These are phyloP conservation scores for Brassica incana DNA, from an alignment of 345 rosid genomes.

Conservation along the genomic window DNA sequence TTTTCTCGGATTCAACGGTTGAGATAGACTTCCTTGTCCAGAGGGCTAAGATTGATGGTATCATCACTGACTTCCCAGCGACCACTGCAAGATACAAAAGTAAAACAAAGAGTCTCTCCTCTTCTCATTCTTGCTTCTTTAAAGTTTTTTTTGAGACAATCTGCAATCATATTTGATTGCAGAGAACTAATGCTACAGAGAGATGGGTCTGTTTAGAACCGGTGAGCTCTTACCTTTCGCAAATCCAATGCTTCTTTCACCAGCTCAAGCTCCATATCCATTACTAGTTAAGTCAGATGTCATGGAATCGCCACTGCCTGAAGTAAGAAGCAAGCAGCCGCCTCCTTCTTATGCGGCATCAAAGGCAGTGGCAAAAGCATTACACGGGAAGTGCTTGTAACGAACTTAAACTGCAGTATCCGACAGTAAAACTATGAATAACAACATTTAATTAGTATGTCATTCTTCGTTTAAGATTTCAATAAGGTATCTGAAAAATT, in stretches of 20 bases:
- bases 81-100: slow-evolving; percentile 55
- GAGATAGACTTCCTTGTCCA: too few relatives aligned
- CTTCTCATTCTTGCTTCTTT: slow-evolving; percentile 3
- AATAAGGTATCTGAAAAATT: background rate
- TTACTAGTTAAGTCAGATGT: slow-evolving; percentile 49
- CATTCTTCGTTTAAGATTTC: background rate
- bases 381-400: background rate
- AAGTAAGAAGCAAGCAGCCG: background rate
- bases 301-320: slow-evolving; percentile 58
- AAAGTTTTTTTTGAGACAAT: background rate
- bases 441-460: background rate
- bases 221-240: slow-evolving; percentile 39
- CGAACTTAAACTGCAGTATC: background rate
- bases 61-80: too few relatives aligned
- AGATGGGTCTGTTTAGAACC: slow-evolving; percentile 42
- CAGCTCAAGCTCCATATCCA: slow-evolving; percentile 65
- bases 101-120: slow-evolving; percentile 31
- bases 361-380: slow-evolving; percentile 15
- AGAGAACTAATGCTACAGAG: slow-evolving; percentile 65
- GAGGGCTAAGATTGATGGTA: too few relatives aligned
- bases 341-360: background rate
- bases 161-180: slow-evolving; percentile 27
- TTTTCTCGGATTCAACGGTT: too few relatives aligned
- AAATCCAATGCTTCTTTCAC: slow-evolving; percentile 26
- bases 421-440: slow-evolving; percentile 12